Evolutionary conservation across 1,284 basidiomycete genomes (phyloP), one percentile per base, ranked within the genome.

Genomic region (Ustilago loliicola): DNA sequence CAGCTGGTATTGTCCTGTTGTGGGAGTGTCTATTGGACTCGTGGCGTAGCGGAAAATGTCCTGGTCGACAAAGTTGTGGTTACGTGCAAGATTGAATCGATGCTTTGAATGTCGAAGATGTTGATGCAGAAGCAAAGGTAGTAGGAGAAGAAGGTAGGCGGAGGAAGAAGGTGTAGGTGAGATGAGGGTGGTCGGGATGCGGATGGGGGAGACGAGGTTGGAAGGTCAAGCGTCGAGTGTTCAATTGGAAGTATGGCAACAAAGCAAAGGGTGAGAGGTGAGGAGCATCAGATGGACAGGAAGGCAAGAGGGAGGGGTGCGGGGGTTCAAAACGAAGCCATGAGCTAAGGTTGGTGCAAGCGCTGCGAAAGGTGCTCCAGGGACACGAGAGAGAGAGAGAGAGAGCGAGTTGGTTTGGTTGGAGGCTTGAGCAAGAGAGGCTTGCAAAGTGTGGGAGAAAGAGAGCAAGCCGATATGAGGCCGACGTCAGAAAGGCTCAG

Each of bases 251-350:
- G 48, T 27, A 50, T 47, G 19, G n/a, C 36, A 38, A 15, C 36
- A 15, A 7, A 38, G n/a, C 2, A 21, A 13, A 50, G n/a, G 48
- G 48, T 50, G 9, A 50, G 48, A 29, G 48, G 6, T 13, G n/a
- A 29, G 25, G 19, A 15, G 48, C 48, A 15, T 9, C 25, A 50
- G n/a, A 27, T 11, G 15, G 13, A 13, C 25, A 29, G 48, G 17
- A 25, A 15, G 25, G 23, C 9, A 27, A 1, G 23, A 30, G 45
- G n/a, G 11, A 56, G 54, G 23, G 38, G 54, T 30, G 36, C 30
- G 34, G 42, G 34, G 19, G 29, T n/a, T 54, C 3, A 36, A 56
- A 27, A 56, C 27, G 54, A 56, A 56, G 38, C 21, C 32, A 54
- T 54, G 52, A 54, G 52, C 17, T 54, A 54, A 54, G 19, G 19